These are phyloP conservation scores for Haematococcus sp. DNA, from an alignment of 139 green algal species.

Conservation along the genomic window DNA sequence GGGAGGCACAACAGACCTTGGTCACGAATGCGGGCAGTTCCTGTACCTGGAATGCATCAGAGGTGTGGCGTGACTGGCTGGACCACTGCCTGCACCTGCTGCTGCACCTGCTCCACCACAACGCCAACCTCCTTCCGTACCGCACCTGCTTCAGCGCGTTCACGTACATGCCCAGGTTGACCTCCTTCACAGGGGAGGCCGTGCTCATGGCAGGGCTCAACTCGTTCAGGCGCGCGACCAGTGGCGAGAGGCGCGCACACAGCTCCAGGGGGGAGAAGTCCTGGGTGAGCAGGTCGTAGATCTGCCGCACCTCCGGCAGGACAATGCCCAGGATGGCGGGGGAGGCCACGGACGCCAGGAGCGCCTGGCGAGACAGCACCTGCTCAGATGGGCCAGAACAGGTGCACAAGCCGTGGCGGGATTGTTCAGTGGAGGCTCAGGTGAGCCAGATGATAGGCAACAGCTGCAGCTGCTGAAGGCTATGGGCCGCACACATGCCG, in stretches of 20 bases:
- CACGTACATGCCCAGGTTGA: conserved; percentile 54
- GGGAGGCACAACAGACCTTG: too few relatives aligned
- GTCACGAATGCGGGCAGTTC: too few relatives aligned
- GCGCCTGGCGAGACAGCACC: conserved; percentile 66
- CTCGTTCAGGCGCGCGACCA: conserved; percentile 70
- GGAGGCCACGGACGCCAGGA: conserved; percentile 77
- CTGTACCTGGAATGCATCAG: too few relatives aligned
- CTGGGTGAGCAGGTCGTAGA: conserved; percentile 71
- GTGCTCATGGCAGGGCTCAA: conserved; percentile 38
- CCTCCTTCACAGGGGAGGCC: conserved; percentile 57
- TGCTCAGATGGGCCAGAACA: too few relatives aligned
- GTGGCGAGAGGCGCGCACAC: conserved; percentile 69
- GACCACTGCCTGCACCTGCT: too few relatives aligned
- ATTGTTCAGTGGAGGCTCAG: too few relatives aligned
- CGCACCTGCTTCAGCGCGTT: conserved; percentile 41
- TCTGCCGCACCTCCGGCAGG: conserved; percentile 61
- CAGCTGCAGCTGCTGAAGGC: too few relatives aligned
- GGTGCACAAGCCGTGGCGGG: background rate
- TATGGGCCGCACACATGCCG: too few relatives aligned
- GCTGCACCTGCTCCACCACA: too few relatives aligned
- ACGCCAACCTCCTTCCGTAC: too few relatives aligned
- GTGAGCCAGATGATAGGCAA: too few relatives aligned
- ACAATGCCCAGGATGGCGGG: conserved; percentile 83
- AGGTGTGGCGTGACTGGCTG: too few relatives aligned
- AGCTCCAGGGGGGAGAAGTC: conserved; percentile 95